Conservation (phyloP, 768 basidiomycete species). For the Gymnopilus dilepis region DNA sequence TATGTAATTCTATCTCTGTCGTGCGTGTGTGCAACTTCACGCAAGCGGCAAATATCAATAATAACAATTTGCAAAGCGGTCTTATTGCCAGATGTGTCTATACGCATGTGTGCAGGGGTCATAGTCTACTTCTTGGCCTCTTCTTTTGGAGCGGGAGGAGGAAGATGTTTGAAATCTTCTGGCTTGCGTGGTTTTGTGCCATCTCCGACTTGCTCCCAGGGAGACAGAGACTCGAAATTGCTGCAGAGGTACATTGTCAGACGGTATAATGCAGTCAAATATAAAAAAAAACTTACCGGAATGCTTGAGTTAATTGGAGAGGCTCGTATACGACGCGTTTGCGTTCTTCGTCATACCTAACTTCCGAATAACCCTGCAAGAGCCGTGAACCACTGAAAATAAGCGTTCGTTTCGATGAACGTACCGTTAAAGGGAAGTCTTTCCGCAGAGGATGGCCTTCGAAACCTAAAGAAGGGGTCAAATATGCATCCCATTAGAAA, state of each 20-base stretch:
- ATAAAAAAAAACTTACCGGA: constrained; percentile 65
- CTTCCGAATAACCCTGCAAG: constrained; percentile 99
- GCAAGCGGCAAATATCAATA: too few species aligned
- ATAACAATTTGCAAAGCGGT: constrained; percentile 9
- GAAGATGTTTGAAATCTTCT: constrained; percentile 75
- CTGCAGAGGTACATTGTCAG: constrained; percentile 42
- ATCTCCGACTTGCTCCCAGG: constrained; percentile 94
- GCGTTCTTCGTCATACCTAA: constrained; percentile 96
- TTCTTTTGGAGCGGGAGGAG: constrained; percentile 64
- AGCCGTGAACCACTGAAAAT: too few species aligned
- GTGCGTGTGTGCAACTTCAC: too few species aligned
- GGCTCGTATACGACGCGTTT: constrained; percentile 99
- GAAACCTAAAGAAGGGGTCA: constrained; percentile 60
- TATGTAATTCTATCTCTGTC: too few species aligned
- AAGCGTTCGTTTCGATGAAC: constrained; percentile 3
- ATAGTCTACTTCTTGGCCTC: constrained; percentile 78
- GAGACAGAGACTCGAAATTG: constrained; percentile 91
- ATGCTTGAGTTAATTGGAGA: constrained; percentile 95
- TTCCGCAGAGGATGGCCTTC: constrained; percentile 98
- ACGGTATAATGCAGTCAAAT: background rate
- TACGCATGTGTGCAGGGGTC: background rate
- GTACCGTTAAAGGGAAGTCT: constrained; percentile 95
- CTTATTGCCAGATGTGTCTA: background rate
- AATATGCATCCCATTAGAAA: constrained; percentile 7
- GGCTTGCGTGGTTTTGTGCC: constrained; percentile 59